Conservation (phyloP, 768 basidiomycete genomes). For the Boletellus emodensis region DNA sequence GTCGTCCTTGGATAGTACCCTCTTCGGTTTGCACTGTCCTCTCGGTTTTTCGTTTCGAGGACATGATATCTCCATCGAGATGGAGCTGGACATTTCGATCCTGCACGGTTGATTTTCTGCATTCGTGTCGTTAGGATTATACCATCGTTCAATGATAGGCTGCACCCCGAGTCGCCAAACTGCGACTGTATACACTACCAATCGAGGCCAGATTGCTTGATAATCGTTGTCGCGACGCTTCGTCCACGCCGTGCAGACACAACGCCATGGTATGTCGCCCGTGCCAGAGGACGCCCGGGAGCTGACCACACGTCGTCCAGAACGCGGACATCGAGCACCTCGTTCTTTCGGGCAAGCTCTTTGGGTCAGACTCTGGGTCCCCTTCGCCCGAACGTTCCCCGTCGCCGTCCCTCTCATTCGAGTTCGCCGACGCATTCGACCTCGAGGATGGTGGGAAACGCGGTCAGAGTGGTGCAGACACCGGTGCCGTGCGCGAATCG, state of each 20-base stretch:
- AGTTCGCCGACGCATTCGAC: constrained; percentile 30
- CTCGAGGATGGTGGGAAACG: constrained; percentile 44
- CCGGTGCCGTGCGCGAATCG: constrained; percentile 39
- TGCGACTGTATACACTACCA: neutral
- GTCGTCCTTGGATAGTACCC: constrained; percentile 1
- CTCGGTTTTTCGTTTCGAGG: constrained; percentile 4
- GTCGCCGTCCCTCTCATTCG: constrained; percentile 40
- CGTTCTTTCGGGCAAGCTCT: constrained; percentile 75
- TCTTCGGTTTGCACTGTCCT: constrained; percentile 6
- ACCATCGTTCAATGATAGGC: neutral
- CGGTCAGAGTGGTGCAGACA: constrained; percentile 41
- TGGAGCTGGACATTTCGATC: constrained; percentile 20
- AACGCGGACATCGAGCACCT: constrained; percentile 61
- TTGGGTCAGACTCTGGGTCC: constrained; percentile 50
- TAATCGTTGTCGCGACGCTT: constrained; percentile 5
- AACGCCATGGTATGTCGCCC: constrained; percentile 14
- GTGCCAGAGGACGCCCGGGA: neutral
- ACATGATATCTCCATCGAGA: constrained; percentile 11
- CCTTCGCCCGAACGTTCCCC: constrained; percentile 64
- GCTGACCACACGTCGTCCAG: constrained; percentile 15
- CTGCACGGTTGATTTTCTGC: neutral
- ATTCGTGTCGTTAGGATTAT: neutral
- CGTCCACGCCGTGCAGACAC: neutral
- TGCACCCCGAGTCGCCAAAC: neutral
- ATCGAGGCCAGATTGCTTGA: constrained; percentile 7